Percentiles rank a stretch among this genome's conserved stretches.
phyloP scores from a whole-genome alignment of 176 grass and related monocot genomes.

The Ananas comosus region DNA sequence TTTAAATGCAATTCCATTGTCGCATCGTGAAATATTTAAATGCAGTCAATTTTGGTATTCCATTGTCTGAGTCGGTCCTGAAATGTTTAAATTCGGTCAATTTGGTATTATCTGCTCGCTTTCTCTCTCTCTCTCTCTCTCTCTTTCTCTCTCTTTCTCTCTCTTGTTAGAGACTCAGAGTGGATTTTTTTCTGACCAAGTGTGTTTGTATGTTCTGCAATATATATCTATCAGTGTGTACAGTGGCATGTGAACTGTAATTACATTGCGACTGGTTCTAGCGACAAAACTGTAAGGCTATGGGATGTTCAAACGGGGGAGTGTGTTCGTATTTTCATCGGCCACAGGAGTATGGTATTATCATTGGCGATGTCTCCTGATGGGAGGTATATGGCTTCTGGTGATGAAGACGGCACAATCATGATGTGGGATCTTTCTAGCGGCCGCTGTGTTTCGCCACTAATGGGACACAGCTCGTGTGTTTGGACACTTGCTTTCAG shows the following conservation, averaged over 20 bases:
- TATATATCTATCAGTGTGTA: slow-evolving; percentile 62
- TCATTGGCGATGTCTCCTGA: slow-evolving; percentile 95
- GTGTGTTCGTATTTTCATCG: slow-evolving; percentile 88
- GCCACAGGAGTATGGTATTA: slow-evolving; percentile 90
- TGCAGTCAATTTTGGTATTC: background rate
- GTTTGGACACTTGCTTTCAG: slow-evolving; percentile 96
- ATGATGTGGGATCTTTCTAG: slow-evolving; percentile 95
- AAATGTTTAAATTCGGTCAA: background rate
- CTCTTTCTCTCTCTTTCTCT: background rate
- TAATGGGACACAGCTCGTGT: slow-evolving; percentile 77
- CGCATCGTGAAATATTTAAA: background rate
- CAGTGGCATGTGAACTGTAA: slow-evolving; percentile 99
- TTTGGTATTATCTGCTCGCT: background rate
- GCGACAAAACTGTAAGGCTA: slow-evolving; percentile 90
- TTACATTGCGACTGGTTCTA: slow-evolving; percentile 83
- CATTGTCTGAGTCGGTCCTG: background rate
- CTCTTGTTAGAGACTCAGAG: background rate
- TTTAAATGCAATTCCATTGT: background rate
- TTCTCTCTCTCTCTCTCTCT: background rate
- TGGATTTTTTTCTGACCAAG: slow-evolving; percentile 2
- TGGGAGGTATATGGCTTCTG: slow-evolving; percentile 86
- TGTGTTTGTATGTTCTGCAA: background rate
- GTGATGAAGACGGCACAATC: slow-evolving; percentile 91
- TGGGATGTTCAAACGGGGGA: slow-evolving; percentile 95
- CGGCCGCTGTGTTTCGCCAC: slow-evolving; percentile 63